Conservation (phyloP, 371 early-diverging fungal species). For the Zychaea mexicana region DNA sequence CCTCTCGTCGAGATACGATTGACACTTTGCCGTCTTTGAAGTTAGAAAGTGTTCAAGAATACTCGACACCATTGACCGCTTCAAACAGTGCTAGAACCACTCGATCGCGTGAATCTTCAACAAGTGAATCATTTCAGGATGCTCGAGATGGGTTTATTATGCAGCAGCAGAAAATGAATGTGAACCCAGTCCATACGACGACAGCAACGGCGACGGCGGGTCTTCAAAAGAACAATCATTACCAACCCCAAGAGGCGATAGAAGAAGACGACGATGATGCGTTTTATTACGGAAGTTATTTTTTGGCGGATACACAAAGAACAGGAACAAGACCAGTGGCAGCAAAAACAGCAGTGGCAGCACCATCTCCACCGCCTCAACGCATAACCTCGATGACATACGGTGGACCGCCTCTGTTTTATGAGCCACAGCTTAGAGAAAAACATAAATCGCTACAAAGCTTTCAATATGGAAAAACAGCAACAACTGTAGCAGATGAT, state of each 20-base stretch:
- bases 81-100: not conserved
- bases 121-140: not conserved
- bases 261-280: not conserved
- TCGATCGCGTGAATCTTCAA: not conserved
- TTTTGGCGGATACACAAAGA: not conserved
- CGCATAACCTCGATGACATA: not conserved
- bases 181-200: not conserved
- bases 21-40: not conserved
- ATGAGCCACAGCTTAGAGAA: not conserved
- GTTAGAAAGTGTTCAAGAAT: constrained; percentile 1
- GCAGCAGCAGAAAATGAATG: not conserved
- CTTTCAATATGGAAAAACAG: not conserved
- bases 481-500: not conserved
- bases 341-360: not conserved
- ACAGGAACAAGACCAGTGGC: not conserved
- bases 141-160: not conserved
- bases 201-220: not conserved
- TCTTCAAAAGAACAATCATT: not conserved
- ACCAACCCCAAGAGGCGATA: not conserved
- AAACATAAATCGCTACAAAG: not conserved
- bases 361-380: not conserved
- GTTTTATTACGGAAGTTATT: not conserved
- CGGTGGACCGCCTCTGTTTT: not conserved
- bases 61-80: not conserved
- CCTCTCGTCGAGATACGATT: not conserved